Percentiles rank a stretch among this genome's conserved stretches.
These are phyloP conservation scores for Trichophyton schoenleinii DNA, from an alignment of 2,329 filamentous ascomycete species.

Conservation along the genomic window DNA sequence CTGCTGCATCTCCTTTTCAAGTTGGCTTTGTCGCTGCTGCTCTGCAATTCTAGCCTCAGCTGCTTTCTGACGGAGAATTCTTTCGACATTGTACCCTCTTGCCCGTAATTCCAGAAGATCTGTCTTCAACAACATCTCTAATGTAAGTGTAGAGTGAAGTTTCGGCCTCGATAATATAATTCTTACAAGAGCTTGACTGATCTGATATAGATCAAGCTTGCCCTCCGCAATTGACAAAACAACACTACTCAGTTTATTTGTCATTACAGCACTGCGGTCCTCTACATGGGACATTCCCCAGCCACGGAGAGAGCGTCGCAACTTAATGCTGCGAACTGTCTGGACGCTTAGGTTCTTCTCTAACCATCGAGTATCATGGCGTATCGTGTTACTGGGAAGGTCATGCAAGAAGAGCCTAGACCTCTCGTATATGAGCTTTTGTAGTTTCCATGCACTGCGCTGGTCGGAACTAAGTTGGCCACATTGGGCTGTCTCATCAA, in stretches of 20 bases:
- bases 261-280: constrained; percentile 62
- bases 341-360: constrained; percentile 71
- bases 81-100: constrained; percentile 92
- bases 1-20: constrained; percentile 58
- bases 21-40: constrained; percentile 55
- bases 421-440: constrained; percentile 74
- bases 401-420: constrained; percentile 83
- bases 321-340: constrained; percentile 63
- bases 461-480: constrained; percentile 56
- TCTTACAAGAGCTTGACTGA: constrained; percentile 75
- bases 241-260: constrained; percentile 43
- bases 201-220: constrained; percentile 75
- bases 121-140: constrained; percentile 81
- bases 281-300: constrained; percentile 58
- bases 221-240: constrained; percentile 64
- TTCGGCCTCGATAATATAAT: constrained; percentile 70
- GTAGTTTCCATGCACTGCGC: constrained; percentile 53
- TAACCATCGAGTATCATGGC: constrained; percentile 80
- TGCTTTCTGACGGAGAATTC: constrained; percentile 77
- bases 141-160: constrained; percentile 76
- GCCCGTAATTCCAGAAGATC: constrained; percentile 69
- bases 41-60: constrained; percentile 81
- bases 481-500: constrained; percentile 65
- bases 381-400: constrained; percentile 63
- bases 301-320: constrained; percentile 63